These are phyloP conservation scores for Scedosporium minutisporum DNA, from an alignment of 2,329 filamentous ascomycete species.

Conservation along the genomic window DNA sequence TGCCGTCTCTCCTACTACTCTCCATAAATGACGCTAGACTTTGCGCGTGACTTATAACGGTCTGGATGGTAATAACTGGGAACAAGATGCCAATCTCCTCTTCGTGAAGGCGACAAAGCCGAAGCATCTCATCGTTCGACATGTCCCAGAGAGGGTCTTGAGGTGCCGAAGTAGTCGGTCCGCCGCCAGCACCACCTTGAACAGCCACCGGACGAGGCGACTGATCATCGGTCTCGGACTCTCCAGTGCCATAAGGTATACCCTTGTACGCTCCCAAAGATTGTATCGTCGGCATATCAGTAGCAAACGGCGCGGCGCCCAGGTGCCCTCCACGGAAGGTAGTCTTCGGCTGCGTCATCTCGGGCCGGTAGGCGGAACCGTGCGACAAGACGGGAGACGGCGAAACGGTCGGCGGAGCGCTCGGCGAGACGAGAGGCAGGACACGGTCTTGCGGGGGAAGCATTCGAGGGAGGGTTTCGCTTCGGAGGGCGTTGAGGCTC, in stretches of 20 bases:
- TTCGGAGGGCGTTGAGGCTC: conserved; percentile 40
- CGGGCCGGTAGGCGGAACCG: conserved; percentile 31
- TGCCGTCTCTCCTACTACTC: conserved; percentile 24
- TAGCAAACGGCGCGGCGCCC: not conserved
- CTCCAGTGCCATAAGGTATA: conserved; percentile 24
- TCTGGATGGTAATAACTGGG: conserved; percentile 68
- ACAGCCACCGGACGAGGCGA: not conserved
- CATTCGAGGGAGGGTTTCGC: conserved; percentile 6
- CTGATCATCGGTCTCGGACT: conserved; percentile 1
- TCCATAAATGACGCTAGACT: conserved; percentile 66
- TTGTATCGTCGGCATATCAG: conserved; percentile 49
- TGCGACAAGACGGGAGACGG: conserved; percentile 34
- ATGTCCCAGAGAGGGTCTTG: conserved; percentile 73
- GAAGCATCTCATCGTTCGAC: conserved; percentile 67
- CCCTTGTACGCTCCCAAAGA: conserved; percentile 72
- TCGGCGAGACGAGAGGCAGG: not conserved
- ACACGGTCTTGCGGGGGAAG: conserved; percentile 2
- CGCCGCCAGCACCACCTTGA: not conserved
- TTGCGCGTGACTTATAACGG: conserved; percentile 60
- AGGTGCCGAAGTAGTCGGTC: conserved; percentile 6
- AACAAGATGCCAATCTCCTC: conserved; percentile 93
- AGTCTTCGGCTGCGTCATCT: conserved; percentile 41
- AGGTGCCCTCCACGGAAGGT: conserved; percentile 54
- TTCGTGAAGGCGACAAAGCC: conserved; percentile 70
- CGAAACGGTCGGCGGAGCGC: conserved; percentile 18